These are phyloP conservation scores for Elongisporangium anandrum DNA, from an alignment of 352 stramenopile species.

Conservation along the genomic window DNA sequence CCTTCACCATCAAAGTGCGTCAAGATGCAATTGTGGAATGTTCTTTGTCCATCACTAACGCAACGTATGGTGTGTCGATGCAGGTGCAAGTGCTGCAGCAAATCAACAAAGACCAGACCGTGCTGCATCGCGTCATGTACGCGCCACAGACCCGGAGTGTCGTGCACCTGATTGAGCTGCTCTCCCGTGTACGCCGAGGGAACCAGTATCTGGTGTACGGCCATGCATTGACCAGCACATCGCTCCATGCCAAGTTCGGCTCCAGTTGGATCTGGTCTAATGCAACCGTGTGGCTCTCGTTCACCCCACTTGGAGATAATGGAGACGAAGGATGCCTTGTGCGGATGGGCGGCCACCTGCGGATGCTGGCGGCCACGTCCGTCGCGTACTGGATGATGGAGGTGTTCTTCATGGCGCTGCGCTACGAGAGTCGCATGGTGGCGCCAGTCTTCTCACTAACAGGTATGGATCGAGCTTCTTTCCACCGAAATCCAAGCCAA, in stretches of 20 bases:
- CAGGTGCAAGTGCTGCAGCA: constrained; percentile 47
- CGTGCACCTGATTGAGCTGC: constrained; percentile 45
- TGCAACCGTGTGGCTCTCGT: constrained; percentile 42
- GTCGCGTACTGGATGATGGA: constrained; percentile 52
- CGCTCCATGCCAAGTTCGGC: constrained; percentile 40
- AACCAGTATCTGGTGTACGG: constrained; percentile 54
- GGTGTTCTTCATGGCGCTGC: constrained; percentile 57
- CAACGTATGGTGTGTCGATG: neutral
- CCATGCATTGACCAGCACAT: constrained; percentile 43
- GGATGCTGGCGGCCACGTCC: constrained; percentile 26
- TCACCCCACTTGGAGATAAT: constrained; percentile 20
- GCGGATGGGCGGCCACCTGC: constrained; percentile 47
- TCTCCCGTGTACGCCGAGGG: constrained; percentile 41
- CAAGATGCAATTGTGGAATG: neutral
- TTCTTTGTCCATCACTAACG: neutral
- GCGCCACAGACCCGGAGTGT: constrained; percentile 48
- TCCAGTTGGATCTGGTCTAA: constrained; percentile 44
- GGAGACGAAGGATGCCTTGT: constrained; percentile 28
- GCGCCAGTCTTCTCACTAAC: constrained; percentile 31
- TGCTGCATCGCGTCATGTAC: constrained; percentile 58
- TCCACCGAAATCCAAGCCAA: no score
- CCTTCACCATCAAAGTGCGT: constrained; percentile 25
- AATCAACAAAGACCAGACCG: constrained; percentile 40
- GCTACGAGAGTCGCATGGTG: constrained; percentile 55
- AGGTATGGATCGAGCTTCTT: neutral